Evolutionary conservation across 192 early-diverging fungal genomes (phyloP).

Genomic region (Backusella tuberculispora): DNA sequence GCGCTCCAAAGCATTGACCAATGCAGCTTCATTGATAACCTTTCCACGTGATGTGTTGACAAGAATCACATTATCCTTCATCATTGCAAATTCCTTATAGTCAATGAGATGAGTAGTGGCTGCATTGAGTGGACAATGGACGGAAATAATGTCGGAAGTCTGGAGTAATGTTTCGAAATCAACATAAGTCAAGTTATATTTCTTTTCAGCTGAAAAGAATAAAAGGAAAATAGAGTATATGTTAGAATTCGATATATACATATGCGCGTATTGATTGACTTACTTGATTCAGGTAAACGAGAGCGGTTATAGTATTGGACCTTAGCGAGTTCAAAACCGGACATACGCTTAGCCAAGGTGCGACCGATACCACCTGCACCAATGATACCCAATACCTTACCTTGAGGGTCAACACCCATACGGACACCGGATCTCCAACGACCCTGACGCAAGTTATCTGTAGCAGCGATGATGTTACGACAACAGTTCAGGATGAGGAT

Average conservation of each 20-base stretch:
- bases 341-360: conserved; percentile 52
- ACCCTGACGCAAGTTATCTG: conserved; percentile 43
- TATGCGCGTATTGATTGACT: not conserved
- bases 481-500: conserved; percentile 52
- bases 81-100: conserved; percentile 49
- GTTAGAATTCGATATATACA: not conserved
- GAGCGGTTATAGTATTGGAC: conserved; percentile 53
- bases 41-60: conserved; percentile 56
- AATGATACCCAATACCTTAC: conserved; percentile 50
- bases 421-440: conserved; percentile 38
- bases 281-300: conserved; percentile 46
- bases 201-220: conserved; percentile 42
- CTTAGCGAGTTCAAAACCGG: conserved; percentile 52
- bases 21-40: conserved; percentile 52
- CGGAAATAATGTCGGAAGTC: conserved; percentile 54
- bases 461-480: conserved; percentile 44
- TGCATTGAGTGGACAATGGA: conserved; percentile 49
- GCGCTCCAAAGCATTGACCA: conserved; percentile 51
- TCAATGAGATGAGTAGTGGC: conserved; percentile 47
- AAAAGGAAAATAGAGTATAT: no score
- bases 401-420: conserved; percentile 45
- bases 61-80: conserved; percentile 53
- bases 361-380: conserved; percentile 58
- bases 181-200: conserved; percentile 47
- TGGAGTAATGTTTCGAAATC: conserved; percentile 55